A percentile compares a stretch with the other conserved stretches of the same genome.
phyloP scores from a whole-genome alignment of 1,284 basidiomycete species.

The Mycena citricolor region DNA sequence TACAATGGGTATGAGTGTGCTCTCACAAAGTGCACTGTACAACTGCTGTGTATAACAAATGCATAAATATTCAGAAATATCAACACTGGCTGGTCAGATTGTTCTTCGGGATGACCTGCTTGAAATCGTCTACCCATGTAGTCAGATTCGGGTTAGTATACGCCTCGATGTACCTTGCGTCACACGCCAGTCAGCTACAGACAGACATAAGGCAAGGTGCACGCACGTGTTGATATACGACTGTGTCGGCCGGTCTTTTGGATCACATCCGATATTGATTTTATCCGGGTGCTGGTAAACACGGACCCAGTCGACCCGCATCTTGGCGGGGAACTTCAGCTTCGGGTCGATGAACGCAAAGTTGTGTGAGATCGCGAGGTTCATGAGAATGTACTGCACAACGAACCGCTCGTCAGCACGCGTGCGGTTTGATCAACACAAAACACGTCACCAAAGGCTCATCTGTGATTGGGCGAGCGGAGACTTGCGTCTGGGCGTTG shows the following conservation, averaged over 20 bases:
- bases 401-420: background rate
- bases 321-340: conserved; percentile 3
- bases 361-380: conserved; percentile 5
- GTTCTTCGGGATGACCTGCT: conserved; percentile 5
- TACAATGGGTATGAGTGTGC: too few relatives aligned
- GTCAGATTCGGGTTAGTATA: conserved; percentile 8
- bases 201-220: too few relatives aligned
- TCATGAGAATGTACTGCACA: conserved; percentile 3
- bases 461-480: conserved; percentile 61
- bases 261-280: conserved; percentile 64
- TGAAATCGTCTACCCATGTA: conserved; percentile 6
- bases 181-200: too few relatives aligned
- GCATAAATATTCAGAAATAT: too few relatives aligned
- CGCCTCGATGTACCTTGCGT: conserved; percentile 2
- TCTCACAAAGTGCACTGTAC: too few relatives aligned
- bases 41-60: too few relatives aligned
- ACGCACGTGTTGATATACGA: conserved; percentile 49
- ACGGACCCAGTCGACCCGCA: conserved; percentile 12
- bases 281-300: conserved; percentile 8
- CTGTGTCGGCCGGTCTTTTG: conserved; percentile 60
- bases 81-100: too few relatives aligned
- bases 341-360: conserved; percentile 2
- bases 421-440: too few relatives aligned
- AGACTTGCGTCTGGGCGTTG: conserved; percentile 53
- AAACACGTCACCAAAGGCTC: conserved; percentile 38